Evolutionary conservation across 495 filamentous ascomycete species (phyloP).

Genomic region (Penicillium ochrochloron): DNA sequence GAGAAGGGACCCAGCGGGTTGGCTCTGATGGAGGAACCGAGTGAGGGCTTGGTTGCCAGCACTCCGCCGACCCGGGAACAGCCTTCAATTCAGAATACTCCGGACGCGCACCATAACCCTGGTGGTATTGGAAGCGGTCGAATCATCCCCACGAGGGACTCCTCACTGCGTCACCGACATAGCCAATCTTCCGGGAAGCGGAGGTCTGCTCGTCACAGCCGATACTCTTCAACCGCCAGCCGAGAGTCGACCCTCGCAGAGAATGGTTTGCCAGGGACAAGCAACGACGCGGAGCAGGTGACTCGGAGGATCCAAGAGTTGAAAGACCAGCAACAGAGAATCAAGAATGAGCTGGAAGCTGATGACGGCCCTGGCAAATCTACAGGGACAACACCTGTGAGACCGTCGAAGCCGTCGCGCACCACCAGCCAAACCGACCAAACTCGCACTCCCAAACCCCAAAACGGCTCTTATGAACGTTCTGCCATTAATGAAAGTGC

Average conservation of each 20-base stretch:
- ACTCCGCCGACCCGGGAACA: slow-evolving; percentile 37
- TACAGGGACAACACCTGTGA: slow-evolving; percentile 33
- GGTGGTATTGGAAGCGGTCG: slow-evolving; percentile 53
- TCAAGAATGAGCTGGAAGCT: slow-evolving; percentile 45
- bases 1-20: slow-evolving; percentile 34
- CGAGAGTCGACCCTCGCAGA: slow-evolving; percentile 38
- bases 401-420: slow-evolving; percentile 32
- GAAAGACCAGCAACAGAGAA: slow-evolving; percentile 55
- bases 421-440: slow-evolving; percentile 33
- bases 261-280: slow-evolving; percentile 38
- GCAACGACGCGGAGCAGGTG: slow-evolving; percentile 50
- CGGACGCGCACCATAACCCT: slow-evolving; percentile 39
- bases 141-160: slow-evolving; percentile 69
- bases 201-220: slow-evolving; percentile 43
- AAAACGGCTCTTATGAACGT: slow-evolving; percentile 27
- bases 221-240: slow-evolving; percentile 47
- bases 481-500: slow-evolving; percentile 63
- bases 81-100: slow-evolving; percentile 33
- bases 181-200: slow-evolving; percentile 43
- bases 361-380: slow-evolving; percentile 42
- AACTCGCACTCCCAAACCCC: slow-evolving; percentile 15
- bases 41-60: slow-evolving; percentile 24
- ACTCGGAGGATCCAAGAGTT: slow-evolving; percentile 55
- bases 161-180: slow-evolving; percentile 62
- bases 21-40: slow-evolving; percentile 27